Base-by-base conservation (phyloP, 129 eudicot species). In the Helianthus annuus region DNA sequence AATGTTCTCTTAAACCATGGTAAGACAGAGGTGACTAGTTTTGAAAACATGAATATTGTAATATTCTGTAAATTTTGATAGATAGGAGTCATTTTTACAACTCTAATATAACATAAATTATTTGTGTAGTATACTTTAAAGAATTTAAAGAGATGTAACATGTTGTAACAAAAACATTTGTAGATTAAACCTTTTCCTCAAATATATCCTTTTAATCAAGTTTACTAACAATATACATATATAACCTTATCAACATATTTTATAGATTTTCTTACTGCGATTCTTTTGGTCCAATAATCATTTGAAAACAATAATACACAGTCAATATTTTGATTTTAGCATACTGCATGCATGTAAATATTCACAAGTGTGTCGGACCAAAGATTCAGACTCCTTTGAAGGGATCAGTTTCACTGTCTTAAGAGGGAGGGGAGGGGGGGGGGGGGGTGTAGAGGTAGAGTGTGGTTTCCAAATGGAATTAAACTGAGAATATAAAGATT, bases 381-480 rank as follows among this genome's bases (percentile, higher is more conserved):
- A 70, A 70, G 77, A 70, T 78, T 71, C 82, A 71, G 66, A 63
- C 71, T 62, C 67, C 34, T 34, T 78, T 16, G 51, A 68, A 44
- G 44, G 72, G 38, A 56, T 56, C 63, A 48, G 36, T 77, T 60
- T 69, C 45, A 66, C 32, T 66, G 79, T 75, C 4, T 51, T 70
- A 57, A 54, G 29, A 6, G 52, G 7, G 19, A 12, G 48, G 57
- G 42, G 34, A 9, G 15, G 58, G 19, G 56, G 10, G 55, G 59
- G 54, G 48, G 57, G 42, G 34, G 14, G 15, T 19, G 54, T 48
- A 53, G 54, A 60, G 69, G 8, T 76, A 70, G 63, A 77, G 71
- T 52, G 10, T 70, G 53, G 76, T 70, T 54, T 71, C 62, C 77
- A 78, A 78, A 78, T 78, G 82, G 82, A 78, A 71, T 71, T 71